phyloP scores from a whole-genome alignment of 192 early-diverging fungal species.

The Rhizophlyctis rosea region DNA sequence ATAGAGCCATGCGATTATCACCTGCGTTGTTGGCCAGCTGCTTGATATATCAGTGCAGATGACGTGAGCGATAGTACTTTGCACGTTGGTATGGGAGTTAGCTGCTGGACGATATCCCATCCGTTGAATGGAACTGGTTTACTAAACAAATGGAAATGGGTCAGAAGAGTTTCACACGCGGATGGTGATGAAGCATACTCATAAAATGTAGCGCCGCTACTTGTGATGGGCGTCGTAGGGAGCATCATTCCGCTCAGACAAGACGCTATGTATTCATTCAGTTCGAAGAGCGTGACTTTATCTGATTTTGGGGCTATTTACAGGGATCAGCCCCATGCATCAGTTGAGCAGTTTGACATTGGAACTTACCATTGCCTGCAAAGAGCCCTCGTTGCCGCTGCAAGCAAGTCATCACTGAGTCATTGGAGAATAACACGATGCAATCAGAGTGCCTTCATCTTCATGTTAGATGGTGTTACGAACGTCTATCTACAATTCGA shows the following conservation, averaged over 20 bases:
- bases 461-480: background rate
- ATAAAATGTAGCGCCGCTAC: conserved; percentile 4
- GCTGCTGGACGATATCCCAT: conserved; percentile 13
- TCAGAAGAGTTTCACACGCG: background rate
- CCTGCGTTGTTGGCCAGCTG: no score
- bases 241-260: conserved; percentile 31
- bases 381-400: conserved; percentile 23
- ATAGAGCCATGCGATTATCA: no score
- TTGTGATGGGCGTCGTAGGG: conserved; percentile 18
- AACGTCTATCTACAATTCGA: background rate
- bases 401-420: conserved; percentile 22
- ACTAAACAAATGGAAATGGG: background rate
- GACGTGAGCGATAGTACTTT: conserved; percentile 25
- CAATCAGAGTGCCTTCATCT: conserved; percentile 23
- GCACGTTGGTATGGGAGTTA: conserved; percentile 27
- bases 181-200: conserved; percentile 7
- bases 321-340: no score
- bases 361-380: background rate
- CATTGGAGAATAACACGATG: conserved; percentile 33
- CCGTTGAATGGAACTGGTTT: conserved; percentile 12
- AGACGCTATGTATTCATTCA: conserved; percentile 37
- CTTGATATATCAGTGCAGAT: conserved; percentile 4
- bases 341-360: no score
- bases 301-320: conserved; percentile 6
- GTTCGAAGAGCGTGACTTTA: conserved; percentile 21